Conservation (phyloP, 2,329 filamentous ascomycete species). For the Spiromastix sp. region DNA sequence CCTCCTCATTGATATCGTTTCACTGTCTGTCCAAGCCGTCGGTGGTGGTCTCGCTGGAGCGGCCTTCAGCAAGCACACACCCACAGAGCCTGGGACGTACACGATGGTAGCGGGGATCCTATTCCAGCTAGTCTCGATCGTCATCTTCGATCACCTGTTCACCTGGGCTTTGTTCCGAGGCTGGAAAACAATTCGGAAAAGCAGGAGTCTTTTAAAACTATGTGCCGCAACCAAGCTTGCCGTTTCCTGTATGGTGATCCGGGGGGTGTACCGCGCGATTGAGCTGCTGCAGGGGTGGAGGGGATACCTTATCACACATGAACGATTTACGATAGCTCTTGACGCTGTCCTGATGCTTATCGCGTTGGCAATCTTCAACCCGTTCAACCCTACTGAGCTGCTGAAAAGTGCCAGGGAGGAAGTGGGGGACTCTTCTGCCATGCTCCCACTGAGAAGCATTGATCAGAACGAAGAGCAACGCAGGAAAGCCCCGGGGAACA, state of each 20-base stretch:
- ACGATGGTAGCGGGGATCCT: slow-evolving; percentile 39
- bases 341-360: slow-evolving; percentile 6
- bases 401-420: neutral
- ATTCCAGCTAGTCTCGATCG: slow-evolving; percentile 41
- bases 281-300: slow-evolving; percentile 35
- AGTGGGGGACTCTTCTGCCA: no score
- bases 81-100: slow-evolving; percentile 25
- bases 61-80: slow-evolving; percentile 30
- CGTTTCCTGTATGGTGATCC: slow-evolving; percentile 26
- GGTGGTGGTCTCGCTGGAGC: slow-evolving; percentile 36
- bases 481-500: no score
- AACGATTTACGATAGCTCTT: slow-evolving; percentile 8
- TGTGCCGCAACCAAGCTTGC: slow-evolving; percentile 19
- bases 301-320: slow-evolving; percentile 30
- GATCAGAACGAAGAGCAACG: no score
- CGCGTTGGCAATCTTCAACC: neutral
- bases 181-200: neutral
- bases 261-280: slow-evolving; percentile 33
- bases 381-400: neutral
- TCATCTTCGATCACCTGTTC: slow-evolving; percentile 35
- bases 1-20: slow-evolving; percentile 37
- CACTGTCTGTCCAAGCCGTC: slow-evolving; percentile 35
- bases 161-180: slow-evolving; percentile 3
- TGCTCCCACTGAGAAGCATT: no score
- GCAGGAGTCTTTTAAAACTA: neutral